Evolutionary conservation across 352 stramenopile species (phyloP), one percentile per base, ranked within the genome.

Genomic region (Phytophthora pisi): DNA sequence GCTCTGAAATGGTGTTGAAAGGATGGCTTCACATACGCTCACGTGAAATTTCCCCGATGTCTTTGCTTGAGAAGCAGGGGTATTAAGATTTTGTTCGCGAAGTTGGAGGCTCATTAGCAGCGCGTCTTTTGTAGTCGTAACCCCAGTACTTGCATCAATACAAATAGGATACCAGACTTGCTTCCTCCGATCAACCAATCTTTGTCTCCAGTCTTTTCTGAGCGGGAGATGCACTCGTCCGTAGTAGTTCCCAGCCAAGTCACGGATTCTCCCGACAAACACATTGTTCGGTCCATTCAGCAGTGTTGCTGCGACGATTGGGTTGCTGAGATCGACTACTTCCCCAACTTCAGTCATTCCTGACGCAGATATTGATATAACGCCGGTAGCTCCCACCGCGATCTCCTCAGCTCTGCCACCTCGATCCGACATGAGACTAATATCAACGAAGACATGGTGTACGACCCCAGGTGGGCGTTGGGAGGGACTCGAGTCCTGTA

Each of bases 191-290:
- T 34, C 51, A 28, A 64, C 50, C 24, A 65, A 55, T 11, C 18
- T 47, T 49, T 66, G 51, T 60, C 45, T 68, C 76, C 76, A 84
- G 47, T 64, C 71, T 9, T 57, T 70, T 13, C 68, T 57, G 5
- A 84, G 57, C 28, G 73, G 70, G 50, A 84, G 38, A 56, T 84
- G 73, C 10, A 68, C 61, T n/a, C 52, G 57, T 0, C 63, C 73
- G 16, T 71, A 60, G 2, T 31, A 45, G 5, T 67, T 67, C n/a
- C 54, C 70, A 16, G 26, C 43, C 23, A 72, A 54, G 15, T 76
- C 57, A 16, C 60, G 62, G 24, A 84, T 55, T 46, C 61, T 61
- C 10, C 75, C 56, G 0, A 66, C 66, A 6, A 84, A 15, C 7
- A 81, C 51, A 1, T 34, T 52, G 50, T 15, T 53, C 13, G 57